These are phyloP conservation scores for Xanthoceras sorbifolium DNA, from an alignment of 345 rosid species.

Conservation along the genomic window DNA sequence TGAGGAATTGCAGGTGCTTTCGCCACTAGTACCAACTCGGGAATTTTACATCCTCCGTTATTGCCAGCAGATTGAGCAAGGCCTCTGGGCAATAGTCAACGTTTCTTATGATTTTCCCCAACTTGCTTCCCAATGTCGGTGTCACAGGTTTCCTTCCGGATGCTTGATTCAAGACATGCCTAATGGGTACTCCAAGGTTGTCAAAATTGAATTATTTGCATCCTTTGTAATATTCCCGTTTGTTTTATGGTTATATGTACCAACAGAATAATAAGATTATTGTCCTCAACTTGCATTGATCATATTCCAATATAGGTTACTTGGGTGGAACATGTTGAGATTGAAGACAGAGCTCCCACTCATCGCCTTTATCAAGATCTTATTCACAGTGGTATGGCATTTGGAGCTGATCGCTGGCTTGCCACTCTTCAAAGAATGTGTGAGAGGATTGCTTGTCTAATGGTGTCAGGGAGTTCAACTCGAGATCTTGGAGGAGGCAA, in stretches of 20 bases:
- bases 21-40: conserved; percentile 74
- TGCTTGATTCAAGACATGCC: conserved; percentile 98
- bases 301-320: conserved; percentile 56
- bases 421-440: conserved; percentile 85
- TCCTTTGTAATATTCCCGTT: conserved; percentile 14
- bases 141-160: conserved; percentile 83
- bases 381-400: conserved; percentile 69
- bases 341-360: conserved; percentile 64
- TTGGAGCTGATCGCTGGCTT: conserved; percentile 88
- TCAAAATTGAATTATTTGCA: conserved; percentile 10
- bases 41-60: conserved; percentile 80
- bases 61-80: conserved; percentile 90
- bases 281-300: conserved; percentile 5
- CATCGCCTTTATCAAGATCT: conserved; percentile 71
- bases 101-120: conserved; percentile 87
- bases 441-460: conserved; percentile 74
- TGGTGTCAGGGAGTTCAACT: conserved; percentile 63
- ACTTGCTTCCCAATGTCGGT: conserved; percentile 56
- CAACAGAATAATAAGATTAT: not conserved
- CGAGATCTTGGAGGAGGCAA: conserved; percentile 85
- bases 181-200: conserved; percentile 90
- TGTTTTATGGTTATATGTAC: not conserved
- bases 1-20: conserved; percentile 91
- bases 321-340: conserved; percentile 89
- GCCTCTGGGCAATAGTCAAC: conserved; percentile 82